Conservation (phyloP, 1,284 basidiomycete species). For the Sanghuangporus sanghuang region DNA sequence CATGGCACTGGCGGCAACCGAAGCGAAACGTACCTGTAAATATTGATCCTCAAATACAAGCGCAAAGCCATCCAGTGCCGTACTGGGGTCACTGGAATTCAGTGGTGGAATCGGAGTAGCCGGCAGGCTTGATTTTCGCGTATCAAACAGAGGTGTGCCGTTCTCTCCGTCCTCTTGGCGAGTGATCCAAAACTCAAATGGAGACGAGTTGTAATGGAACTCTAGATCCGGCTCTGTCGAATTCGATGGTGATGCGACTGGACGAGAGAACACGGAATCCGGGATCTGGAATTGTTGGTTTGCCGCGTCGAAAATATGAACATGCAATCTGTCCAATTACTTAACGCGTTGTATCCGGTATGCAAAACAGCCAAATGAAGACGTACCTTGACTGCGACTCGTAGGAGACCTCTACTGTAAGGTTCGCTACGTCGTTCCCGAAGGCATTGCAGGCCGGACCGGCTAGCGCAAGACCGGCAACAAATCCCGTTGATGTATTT, state of each 20-base stretch:
- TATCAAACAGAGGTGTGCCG: conserved; percentile 66
- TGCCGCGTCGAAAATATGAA: conserved; percentile 69
- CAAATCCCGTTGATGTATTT: conserved; percentile 45
- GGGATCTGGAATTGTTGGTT: conserved; percentile 68
- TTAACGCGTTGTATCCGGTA: conserved; percentile 16
- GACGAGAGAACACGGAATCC: conserved; percentile 47
- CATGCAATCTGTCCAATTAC: conserved; percentile 57
- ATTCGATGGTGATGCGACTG: conserved; percentile 34
- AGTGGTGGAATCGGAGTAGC: conserved; percentile 47
- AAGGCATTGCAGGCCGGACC: conserved; percentile 69
- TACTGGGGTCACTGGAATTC: conserved; percentile 40
- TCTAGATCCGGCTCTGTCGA: conserved; percentile 44
- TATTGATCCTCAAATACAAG: conserved; percentile 78
- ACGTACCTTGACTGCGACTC: conserved; percentile 50
- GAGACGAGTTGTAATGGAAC: conserved; percentile 62
- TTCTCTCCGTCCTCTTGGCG: conserved; percentile 53
- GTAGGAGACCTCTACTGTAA: conserved; percentile 64
- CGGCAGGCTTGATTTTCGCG: conserved; percentile 53
- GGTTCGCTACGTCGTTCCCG: conserved; percentile 56
- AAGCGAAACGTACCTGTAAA: conserved; percentile 35
- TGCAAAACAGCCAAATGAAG: not conserved
- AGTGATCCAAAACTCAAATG: conserved; percentile 79
- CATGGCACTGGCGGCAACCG: not conserved
- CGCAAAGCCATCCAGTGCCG: conserved; percentile 51
- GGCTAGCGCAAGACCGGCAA: conserved; percentile 50